Evolutionary conservation across 306 rosid genomes (phyloP), one percentile per base, ranked within the genome.

Genomic region (Aeschynomene evenia): DNA sequence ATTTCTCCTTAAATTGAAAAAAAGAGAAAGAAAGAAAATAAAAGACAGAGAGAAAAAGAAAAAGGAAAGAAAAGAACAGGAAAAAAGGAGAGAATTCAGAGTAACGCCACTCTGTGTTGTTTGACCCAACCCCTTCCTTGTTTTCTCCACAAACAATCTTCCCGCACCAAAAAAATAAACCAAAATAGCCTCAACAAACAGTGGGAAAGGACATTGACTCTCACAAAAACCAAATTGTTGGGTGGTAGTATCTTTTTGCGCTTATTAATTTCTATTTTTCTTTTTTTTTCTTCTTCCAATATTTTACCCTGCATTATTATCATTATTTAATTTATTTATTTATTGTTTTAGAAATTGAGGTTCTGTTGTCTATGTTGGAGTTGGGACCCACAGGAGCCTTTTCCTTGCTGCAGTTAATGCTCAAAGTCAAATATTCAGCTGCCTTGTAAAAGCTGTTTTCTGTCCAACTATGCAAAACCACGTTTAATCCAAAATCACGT

Each of bases 381-480:
- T 66, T 70, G 89, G 90, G 88, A 39, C 82, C 85, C 78, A 68
- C 63, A 4, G 9, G 31, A 52, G 73, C 76, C 71, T 71, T 64
- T 54, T 34, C 53, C 70, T 70, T 56, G 63, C 75, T 55, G 76
- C 46, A 51, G 85, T 74, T 64, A 54, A 9, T 13, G 56, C 72
- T 46, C 49, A 84, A 87, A 87, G 90, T 89, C 97, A 92, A 85
- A 79, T 69, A 63, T 73, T 82, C 77, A 71, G 85, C 84, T 77
- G 70, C 73, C 74, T 66, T 64, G 70, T 28, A 82, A 89, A 89
- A 87, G 90, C 88, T 84, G 85, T 69, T 85, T 72, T 85, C 83
- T 85, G 86, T 86, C 85, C 83, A 82, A 74, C 83, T 67, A 49
- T 15, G 59, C 68, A 51, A 20, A 76, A 2, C n/a, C 13, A 31